phyloP scores from a whole-genome alignment of 345 rosid genomes.

The Schrenkiella parvula region DNA sequence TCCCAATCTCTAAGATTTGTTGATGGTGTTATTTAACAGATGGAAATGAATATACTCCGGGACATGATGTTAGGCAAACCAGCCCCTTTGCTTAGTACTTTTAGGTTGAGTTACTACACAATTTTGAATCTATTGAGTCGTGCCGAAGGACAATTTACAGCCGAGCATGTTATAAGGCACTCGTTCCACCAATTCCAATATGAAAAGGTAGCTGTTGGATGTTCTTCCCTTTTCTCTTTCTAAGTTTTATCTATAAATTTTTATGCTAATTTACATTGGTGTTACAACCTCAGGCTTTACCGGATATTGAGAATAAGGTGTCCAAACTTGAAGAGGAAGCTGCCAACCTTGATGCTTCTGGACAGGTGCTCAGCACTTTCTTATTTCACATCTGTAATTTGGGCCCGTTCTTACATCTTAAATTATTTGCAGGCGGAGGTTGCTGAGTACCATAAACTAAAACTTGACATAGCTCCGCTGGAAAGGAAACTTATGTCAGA shows the following conservation, averaged over 20 bases:
- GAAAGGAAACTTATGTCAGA: slow-evolving; percentile 94
- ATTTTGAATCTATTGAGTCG: slow-evolving; percentile 97
- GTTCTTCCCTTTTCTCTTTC: slow-evolving; percentile 3
- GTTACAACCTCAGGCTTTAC: slow-evolving; percentile 57
- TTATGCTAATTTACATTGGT: slow-evolving; percentile 14
- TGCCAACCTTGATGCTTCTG: slow-evolving; percentile 78
- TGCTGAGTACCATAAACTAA: slow-evolving; percentile 84
- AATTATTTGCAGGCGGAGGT: slow-evolving; percentile 60
- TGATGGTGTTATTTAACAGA: slow-evolving; percentile 42
- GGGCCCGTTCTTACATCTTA: slow-evolving; percentile 15
- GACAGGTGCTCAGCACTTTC: slow-evolving; percentile 56
- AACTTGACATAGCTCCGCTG: slow-evolving; percentile 71
- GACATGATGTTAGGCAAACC: slow-evolving; percentile 99
- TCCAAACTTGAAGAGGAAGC: slow-evolving; percentile 91
- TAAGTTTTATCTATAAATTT: not conserved
- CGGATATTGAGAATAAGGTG: slow-evolving; percentile 80
- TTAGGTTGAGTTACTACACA: slow-evolving; percentile 95
- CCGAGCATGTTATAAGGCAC: slow-evolving; percentile 91
- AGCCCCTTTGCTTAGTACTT: slow-evolving; percentile 97
- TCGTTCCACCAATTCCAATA: slow-evolving; percentile 97
- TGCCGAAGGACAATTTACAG: slow-evolving; percentile 97
- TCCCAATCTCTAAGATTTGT: slow-evolving; percentile 15
- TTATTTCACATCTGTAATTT: slow-evolving; percentile 1
- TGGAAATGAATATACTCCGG: slow-evolving; percentile 87
- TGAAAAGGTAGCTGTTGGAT: slow-evolving; percentile 65